phyloP scores from a whole-genome alignment of 2,329 filamentous ascomycete species.

The Colletotrichum musicola region DNA sequence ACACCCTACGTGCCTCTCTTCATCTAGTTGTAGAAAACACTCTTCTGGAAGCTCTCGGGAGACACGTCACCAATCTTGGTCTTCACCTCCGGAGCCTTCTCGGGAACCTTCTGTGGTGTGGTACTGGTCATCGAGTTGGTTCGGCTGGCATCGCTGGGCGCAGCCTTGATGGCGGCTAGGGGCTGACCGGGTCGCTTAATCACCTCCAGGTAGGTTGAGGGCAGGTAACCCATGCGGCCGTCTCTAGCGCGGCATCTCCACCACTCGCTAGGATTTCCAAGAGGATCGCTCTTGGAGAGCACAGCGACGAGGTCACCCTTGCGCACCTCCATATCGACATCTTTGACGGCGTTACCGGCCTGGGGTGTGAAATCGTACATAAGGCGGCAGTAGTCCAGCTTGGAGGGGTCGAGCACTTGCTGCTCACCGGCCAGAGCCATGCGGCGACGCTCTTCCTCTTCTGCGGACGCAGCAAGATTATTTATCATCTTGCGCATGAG shows the following conservation, averaged over 20 bases:
- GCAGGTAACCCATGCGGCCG: conserved; percentile 91
- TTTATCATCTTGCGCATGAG: conserved; percentile 97
- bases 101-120: conserved; percentile 21
- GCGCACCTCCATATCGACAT: conserved; percentile 90
- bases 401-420: conserved; percentile 81
- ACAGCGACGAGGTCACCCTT: conserved; percentile 97
- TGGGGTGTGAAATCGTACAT: conserved; percentile 95
- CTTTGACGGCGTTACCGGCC: conserved; percentile 69
- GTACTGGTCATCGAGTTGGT: conserved; percentile 65
- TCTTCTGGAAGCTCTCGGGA: conserved; percentile 68
- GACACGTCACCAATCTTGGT: conserved; percentile 66
- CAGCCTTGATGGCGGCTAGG: conserved; percentile 65
- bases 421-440: conserved; percentile 58
- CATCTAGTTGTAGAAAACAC: conserved; percentile 67
- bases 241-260: conserved; percentile 95
- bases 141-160: conserved; percentile 60
- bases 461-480: conserved; percentile 83
- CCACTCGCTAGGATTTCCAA: conserved; percentile 95
- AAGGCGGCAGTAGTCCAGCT: conserved; percentile 96
- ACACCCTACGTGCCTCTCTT: not conserved
- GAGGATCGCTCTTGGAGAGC: conserved; percentile 89
- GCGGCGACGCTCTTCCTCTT: conserved; percentile 80
- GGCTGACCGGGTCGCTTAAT: conserved; percentile 66
- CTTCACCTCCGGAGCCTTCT: conserved; percentile 46
- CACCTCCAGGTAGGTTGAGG: conserved; percentile 89